These are phyloP conservation scores for Citrus australasica DNA, from an alignment of 345 rosid species.

Conservation along the genomic window DNA sequence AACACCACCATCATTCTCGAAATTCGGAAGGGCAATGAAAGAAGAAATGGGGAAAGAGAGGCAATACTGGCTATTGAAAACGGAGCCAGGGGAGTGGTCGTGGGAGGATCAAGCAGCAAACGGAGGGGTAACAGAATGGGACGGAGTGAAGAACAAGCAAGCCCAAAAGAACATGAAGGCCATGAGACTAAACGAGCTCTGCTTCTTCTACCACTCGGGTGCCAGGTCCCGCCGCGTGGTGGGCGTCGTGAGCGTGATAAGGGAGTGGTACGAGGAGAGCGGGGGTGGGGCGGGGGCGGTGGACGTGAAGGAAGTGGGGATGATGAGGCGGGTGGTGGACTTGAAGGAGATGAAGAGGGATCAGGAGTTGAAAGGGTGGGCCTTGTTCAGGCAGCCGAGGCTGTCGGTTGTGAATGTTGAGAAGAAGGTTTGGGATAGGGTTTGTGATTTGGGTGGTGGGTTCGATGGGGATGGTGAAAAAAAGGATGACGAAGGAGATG, in stretches of 20 bases:
- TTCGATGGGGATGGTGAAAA: constrained; percentile 66
- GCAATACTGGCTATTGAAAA: constrained; percentile 79
- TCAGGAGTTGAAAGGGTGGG: constrained; percentile 57
- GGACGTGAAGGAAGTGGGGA: constrained; percentile 76
- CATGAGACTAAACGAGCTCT: constrained; percentile 67
- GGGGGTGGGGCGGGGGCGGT: constrained; percentile 43
- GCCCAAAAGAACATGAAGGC: constrained; percentile 83
- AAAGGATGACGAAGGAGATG: background rate
- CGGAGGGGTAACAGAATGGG: constrained; percentile 74
- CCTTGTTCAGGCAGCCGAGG: constrained; percentile 75
- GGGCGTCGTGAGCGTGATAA: constrained; percentile 69
- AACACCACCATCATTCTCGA: background rate
- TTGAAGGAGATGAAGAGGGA: constrained; percentile 76
- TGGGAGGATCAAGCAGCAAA: constrained; percentile 89
- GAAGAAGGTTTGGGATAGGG: constrained; percentile 48
- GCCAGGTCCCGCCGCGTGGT: constrained; percentile 63
- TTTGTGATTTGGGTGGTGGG: constrained; percentile 85
- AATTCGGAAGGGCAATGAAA: too few species aligned
- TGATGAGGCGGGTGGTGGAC: constrained; percentile 71
- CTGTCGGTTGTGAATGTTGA: constrained; percentile 82
- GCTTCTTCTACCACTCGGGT: constrained; percentile 97
- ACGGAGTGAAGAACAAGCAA: constrained; percentile 90
- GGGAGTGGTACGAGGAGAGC: constrained; percentile 56
- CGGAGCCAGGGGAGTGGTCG: constrained; percentile 96
- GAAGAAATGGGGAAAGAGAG: constrained; percentile 31